These are phyloP conservation scores for Thoreauomyces humboldtii DNA, from an alignment of 192 early-diverging fungal genomes.

Conservation along the genomic window DNA sequence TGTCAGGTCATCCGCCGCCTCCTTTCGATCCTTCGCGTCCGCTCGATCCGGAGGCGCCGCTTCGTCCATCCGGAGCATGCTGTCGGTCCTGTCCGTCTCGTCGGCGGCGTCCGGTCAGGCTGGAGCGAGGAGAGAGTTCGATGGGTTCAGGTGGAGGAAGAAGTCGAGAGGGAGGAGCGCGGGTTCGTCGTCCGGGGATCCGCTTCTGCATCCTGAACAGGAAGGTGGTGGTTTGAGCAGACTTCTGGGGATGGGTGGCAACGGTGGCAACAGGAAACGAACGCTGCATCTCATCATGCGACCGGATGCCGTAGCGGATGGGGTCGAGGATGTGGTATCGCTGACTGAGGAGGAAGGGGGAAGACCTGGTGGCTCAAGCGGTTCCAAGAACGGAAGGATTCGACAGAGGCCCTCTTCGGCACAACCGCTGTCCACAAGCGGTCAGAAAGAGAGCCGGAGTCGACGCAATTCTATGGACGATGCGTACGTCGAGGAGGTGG, in stretches of 20 bases:
- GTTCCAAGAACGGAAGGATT: not conserved
- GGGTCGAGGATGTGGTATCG: constrained; percentile 17
- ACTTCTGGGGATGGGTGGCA: constrained; percentile 14
- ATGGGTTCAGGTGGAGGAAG: constrained; percentile 20
- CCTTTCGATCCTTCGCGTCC: constrained; percentile 14
- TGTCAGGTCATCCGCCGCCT: not conserved
- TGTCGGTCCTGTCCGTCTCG: constrained; percentile 25
- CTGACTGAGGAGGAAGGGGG: constrained; percentile 23
- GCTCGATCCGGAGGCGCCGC: constrained; percentile 19
- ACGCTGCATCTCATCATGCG: constrained; percentile 36
- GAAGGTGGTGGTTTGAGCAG: constrained; percentile 6
- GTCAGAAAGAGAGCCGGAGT: not conserved
- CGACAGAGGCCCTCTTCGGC: not conserved
- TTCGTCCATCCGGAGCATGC: constrained; percentile 28
- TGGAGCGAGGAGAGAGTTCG: constrained; percentile 21
- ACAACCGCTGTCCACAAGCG: not conserved
- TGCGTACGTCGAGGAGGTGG: constrained; percentile 19
- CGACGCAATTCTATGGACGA: constrained; percentile 33
- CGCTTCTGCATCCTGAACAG: too few relatives aligned
- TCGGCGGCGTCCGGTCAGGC: constrained; percentile 16
- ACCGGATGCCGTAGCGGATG: constrained; percentile 32
- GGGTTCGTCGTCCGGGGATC: not conserved
- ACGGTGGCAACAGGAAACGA: constrained; percentile 16
- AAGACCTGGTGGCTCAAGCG: not conserved
- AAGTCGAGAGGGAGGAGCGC: constrained; percentile 13